Conservation (phyloP, 2,329 filamentous ascomycete species). For the Penicillium sp. region DNA sequence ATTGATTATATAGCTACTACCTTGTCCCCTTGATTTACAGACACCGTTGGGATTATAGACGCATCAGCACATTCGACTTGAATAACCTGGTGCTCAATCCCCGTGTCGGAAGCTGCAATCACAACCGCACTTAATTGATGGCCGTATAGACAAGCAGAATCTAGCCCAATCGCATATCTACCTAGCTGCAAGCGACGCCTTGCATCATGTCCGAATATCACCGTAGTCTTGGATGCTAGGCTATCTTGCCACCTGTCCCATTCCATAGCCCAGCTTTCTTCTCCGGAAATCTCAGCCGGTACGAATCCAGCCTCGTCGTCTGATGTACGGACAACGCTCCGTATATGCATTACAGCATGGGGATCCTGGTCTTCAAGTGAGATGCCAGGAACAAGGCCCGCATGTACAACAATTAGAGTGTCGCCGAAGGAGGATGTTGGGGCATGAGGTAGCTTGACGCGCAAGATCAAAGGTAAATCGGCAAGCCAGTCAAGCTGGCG, state of each 20-base stretch:
- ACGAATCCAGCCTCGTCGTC: not conserved
- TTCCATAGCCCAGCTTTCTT: conserved; percentile 22
- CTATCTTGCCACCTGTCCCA: conserved; percentile 26
- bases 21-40: not conserved
- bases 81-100: conserved; percentile 14
- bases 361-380: conserved; percentile 21
- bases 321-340: conserved; percentile 11
- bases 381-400: conserved; percentile 20
- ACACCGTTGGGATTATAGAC: conserved; percentile 10
- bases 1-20: not conserved
- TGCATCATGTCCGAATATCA: conserved; percentile 27
- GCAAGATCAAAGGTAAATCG: conserved; percentile 22
- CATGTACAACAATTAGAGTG: conserved; percentile 21
- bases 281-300: conserved; percentile 15
- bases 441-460: conserved; percentile 14
- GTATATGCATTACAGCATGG: conserved; percentile 21
- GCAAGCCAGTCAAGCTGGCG: conserved; percentile 23
- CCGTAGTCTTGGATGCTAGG: conserved; percentile 16
- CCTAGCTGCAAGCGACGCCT: conserved; percentile 24
- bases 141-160: conserved; percentile 25
- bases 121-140: conserved; percentile 22
- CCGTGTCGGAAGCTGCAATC: conserved; percentile 2
- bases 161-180: conserved; percentile 23
- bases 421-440: conserved; percentile 10
- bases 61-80: conserved; percentile 21